Conservation (phyloP, 2,329 filamentous ascomycete species). For the Alternaria rosae region DNA sequence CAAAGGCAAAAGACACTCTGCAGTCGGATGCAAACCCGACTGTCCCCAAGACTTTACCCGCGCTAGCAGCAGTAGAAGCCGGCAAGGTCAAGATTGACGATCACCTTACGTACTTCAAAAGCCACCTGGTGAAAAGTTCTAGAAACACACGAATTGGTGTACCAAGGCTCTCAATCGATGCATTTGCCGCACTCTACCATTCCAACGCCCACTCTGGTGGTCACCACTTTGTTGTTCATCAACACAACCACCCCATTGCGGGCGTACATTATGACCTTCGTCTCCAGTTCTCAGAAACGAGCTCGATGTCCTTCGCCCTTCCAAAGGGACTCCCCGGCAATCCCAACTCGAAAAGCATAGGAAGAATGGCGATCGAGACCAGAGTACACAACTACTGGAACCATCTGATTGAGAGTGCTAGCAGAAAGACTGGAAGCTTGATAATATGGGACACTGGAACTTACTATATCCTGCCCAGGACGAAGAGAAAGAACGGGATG, state of each 20-base stretch:
- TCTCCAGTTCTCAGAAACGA: conserved; percentile 72
- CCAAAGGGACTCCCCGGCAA: conserved; percentile 56
- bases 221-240: conserved; percentile 70
- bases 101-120: conserved; percentile 58
- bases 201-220: conserved; percentile 56
- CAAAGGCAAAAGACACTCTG: too few species aligned
- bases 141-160: neutral
- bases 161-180: conserved; percentile 51
- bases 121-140: conserved; percentile 47
- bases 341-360: conserved; percentile 49
- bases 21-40: neutral
- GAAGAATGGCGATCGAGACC: conserved; percentile 56
- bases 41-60: conserved; percentile 4
- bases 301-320: conserved; percentile 66
- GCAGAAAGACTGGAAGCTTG: conserved; percentile 52
- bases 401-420: conserved; percentile 55
- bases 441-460: conserved; percentile 58
- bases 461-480: conserved; percentile 48
- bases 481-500: conserved; percentile 15
- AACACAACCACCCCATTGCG: conserved; percentile 75
- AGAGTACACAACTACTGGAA: conserved; percentile 56
- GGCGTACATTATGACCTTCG: conserved; percentile 74
- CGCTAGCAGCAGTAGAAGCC: conserved; percentile 60
- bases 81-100: conserved; percentile 57
- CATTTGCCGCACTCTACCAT: conserved; percentile 58